Evolutionary conservation across 495 filamentous ascomycete genomes (phyloP), one percentile per base, ranked within the genome.

Genomic region (Sporormia fimetaria): DNA sequence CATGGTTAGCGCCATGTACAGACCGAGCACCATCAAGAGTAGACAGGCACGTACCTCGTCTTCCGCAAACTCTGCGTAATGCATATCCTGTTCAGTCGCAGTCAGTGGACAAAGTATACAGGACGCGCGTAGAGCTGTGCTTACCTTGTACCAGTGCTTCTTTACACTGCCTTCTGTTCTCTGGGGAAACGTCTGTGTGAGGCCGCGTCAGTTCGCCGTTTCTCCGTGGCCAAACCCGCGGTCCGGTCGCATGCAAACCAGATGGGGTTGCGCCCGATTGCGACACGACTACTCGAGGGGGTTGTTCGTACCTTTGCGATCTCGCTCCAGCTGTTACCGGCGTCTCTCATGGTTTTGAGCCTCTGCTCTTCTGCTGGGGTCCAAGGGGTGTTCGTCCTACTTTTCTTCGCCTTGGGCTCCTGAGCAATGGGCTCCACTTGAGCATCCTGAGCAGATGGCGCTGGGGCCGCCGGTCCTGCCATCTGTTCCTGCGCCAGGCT

Each of bases 121-220:
- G 42, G 52, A 33, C 48, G 36, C 28, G 36, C 36, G 31, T 38
- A 40, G 42, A 38, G 18, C 21, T 18, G 23, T 37, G 54, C 66
- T 37, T 69, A 87, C 87, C 73, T 98, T 98, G 60, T 98, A 98
- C 90, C 90, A 98, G 61, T 98, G 90, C 66, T 98, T 98, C 71
- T 98, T 98, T 8, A 98, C 90, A 55, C 86, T 94, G 12, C 90
- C 90, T 61, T 98, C 90, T 16, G 90, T 98, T 49, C 90, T 71
- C 12, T 73, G 76, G 11, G 90, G 90, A 62, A 98, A 98, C 7
- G 81, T 87, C 84, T 92, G 56, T 4, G 18, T 42, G 23, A 44
- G 21, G 22, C 17, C 39, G 37, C 34, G 50, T 64, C 38, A 66
- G 63, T 44, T 7, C 56, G 36, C 35, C 37, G 34, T 29, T 21